A percentile compares a stretch with the other conserved stretches of the same genome.
phyloP scores from a whole-genome alignment of 129 eudicot species.

The Gnaphalium uliginosum region DNA sequence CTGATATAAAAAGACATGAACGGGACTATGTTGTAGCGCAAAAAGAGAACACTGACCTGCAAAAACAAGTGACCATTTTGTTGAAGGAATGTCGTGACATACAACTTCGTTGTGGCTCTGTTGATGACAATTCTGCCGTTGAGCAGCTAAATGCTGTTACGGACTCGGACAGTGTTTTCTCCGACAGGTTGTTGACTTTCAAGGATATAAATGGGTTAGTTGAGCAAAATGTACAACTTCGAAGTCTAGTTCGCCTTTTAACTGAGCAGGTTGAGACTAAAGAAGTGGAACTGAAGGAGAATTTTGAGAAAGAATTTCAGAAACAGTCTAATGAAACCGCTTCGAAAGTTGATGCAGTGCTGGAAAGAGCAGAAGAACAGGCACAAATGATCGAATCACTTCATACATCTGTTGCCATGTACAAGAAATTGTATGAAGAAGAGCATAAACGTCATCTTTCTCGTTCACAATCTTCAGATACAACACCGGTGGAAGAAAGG shows the following conservation, averaged over 20 bases:
- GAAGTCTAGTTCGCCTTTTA: slow-evolving; percentile 72
- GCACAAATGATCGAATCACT: slow-evolving; percentile 85
- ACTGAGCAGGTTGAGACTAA: slow-evolving; percentile 71
- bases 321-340: slow-evolving; percentile 67
- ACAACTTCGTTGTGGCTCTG: slow-evolving; percentile 67
- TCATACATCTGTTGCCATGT: slow-evolving; percentile 87
- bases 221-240: slow-evolving; percentile 92
- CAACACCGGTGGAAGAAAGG: slow-evolving; percentile 46
- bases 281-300: slow-evolving; percentile 72
- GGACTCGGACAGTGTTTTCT: slow-evolving; percentile 46
- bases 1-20: slow-evolving; percentile 72
- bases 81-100: slow-evolving; percentile 94
- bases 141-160: slow-evolving; percentile 29
- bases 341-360: slow-evolving; percentile 67
- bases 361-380: slow-evolving; percentile 90
- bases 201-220: slow-evolving; percentile 89
- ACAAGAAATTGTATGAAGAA: slow-evolving; percentile 82
- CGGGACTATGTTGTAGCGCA: slow-evolving; percentile 57
- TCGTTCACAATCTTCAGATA: slow-evolving; percentile 30
- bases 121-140: slow-evolving; percentile 29
- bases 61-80: slow-evolving; percentile 73
- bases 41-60: slow-evolving; percentile 76
- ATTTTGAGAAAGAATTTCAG: slow-evolving; percentile 66
- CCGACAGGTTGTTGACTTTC: slow-evolving; percentile 66
- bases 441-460: slow-evolving; percentile 60